Evolutionary conservation across 164 flowering plant species (phyloP), one percentile per base, ranked within the genome.

Genomic region (Echeveria elegans): DNA sequence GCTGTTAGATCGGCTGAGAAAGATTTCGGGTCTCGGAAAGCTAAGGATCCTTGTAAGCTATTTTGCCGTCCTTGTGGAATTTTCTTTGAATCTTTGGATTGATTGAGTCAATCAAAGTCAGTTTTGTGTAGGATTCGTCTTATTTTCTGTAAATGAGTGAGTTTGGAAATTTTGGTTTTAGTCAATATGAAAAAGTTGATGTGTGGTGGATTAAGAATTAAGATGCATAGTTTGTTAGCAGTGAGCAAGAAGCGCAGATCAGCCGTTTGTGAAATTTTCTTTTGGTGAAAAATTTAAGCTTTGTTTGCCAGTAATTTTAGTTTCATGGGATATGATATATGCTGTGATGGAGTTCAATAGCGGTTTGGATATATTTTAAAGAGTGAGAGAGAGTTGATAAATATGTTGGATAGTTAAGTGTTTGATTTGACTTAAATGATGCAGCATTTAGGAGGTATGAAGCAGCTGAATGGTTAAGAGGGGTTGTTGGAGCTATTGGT

Each of bases 21-120:
- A 10, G 77, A 80, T 70, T 77, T 83, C 69, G 83, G 82, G 29
- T 82, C 91, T 5, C 72, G 92, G 56, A 85, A 77, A 66, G 82
- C 85, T 4, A 86, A 88, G 59, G 91, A 88, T 80, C 80, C 87
- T 74, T 78, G 96, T 90, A 82, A 41, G 82, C 58, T 0, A 40
- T 34, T 34, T 64, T 56, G 63, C 8, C 4, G 1, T 37, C 28
- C 21, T 38, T 43, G 4, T 10, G 19, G 26, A 4, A 11, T 63
- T 31, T 24, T 19, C 40, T 53, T 70, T 21, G 24, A 28, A 40
- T 30, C 11, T 56, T 63, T 66, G 37, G 9, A 61, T 61, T 58
- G 59, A n/a, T n/a, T n/a, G n/a, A n/a, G n/a, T n/a, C n/a, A n/a
- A n/a, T 30, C 1, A 11, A 19, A 10, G 1, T 41, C 45, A 14